phyloP scores from a whole-genome alignment of 805 yeast genomes.

The Wickerhamiella occidentalis region DNA sequence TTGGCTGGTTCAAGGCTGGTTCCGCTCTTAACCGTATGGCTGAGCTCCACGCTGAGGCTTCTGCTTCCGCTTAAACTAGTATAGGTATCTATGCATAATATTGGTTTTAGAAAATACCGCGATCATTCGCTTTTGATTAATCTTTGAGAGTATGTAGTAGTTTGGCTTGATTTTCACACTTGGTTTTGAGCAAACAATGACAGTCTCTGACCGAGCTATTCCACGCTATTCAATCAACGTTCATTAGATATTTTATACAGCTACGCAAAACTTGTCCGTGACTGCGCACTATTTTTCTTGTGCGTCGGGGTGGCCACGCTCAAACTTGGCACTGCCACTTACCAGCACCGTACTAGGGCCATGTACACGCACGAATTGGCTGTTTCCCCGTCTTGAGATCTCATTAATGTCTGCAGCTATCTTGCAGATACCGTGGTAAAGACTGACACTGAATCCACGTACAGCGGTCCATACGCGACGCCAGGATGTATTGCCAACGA shows the following conservation, averaged over 20 bases:
- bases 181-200: too few species aligned
- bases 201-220: too few species aligned
- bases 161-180: too few species aligned
- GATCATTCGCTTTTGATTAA: too few species aligned
- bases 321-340: not conserved
- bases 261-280: too few species aligned
- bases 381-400: slow-evolving; percentile 9
- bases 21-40: slow-evolving; percentile 98
- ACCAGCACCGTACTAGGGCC: slow-evolving; percentile 22
- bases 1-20: slow-evolving; percentile 98
- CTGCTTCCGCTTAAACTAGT: slow-evolving; percentile 14
- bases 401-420: not conserved
- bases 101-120: not conserved
- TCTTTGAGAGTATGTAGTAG: too few species aligned
- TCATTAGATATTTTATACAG: not conserved
- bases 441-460: not conserved
- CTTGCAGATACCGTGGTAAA: not conserved
- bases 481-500: not conserved
- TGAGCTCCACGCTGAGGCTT: slow-evolving; percentile 22
- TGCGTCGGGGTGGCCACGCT: not conserved
- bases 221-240: not conserved
- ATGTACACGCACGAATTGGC: slow-evolving; percentile 16
- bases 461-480: slow-evolving; percentile 1
- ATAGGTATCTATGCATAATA: slow-evolving; percentile 8
- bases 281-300: too few species aligned